Percentiles rank a stretch among this genome's conserved stretches.
Evolutionary conservation across 2,329 filamentous ascomycete species (phyloP).

Genomic region (Colletotrichum cereale): DNA sequence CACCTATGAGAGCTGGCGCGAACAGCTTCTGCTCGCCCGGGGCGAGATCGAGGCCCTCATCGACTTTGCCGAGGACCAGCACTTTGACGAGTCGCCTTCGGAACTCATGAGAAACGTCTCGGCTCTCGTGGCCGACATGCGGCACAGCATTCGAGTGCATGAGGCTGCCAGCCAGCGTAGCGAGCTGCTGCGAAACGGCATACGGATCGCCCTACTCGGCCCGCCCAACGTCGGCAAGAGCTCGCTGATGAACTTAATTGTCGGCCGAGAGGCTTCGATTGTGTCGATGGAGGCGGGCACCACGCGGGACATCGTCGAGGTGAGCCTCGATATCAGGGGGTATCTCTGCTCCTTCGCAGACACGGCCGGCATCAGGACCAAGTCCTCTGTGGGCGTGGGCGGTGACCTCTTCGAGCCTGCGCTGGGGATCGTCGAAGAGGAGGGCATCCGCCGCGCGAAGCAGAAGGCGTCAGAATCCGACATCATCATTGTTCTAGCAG

Average conservation of each 20-base stretch:
- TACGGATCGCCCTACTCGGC: slow-evolving; percentile 87
- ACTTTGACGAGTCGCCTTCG: slow-evolving; percentile 89
- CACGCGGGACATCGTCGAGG: slow-evolving; percentile 93
- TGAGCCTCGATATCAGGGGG: slow-evolving; percentile 87
- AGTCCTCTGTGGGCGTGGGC: slow-evolving; percentile 37
- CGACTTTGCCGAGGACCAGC: slow-evolving; percentile 97
- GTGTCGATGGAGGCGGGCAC: slow-evolving; percentile 94
- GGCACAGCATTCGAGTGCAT: slow-evolving; percentile 74
- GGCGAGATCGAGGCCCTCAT: slow-evolving; percentile 96
- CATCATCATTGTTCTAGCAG: slow-evolving; percentile 84
- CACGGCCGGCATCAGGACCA: slow-evolving; percentile 85
- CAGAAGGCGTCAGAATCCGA: slow-evolving; percentile 86
- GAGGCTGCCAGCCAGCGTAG: slow-evolving; percentile 83
- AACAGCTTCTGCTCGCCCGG: slow-evolving; percentile 80
- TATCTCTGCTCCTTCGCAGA: slow-evolving; percentile 96
- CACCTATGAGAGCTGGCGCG: slow-evolving; percentile 87
- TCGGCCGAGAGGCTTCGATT: slow-evolving; percentile 94
- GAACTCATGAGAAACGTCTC: slow-evolving; percentile 79
- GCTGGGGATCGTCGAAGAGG: slow-evolving; percentile 84
- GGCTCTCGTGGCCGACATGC: slow-evolving; percentile 71
- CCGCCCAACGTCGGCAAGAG: slow-evolving; percentile 97
- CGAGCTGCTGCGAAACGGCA: slow-evolving; percentile 86
- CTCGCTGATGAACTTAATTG: slow-evolving; percentile 89
- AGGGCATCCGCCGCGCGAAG: slow-evolving; percentile 90
- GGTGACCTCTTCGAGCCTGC: slow-evolving; percentile 42